Percentiles rank a stretch among this genome's conserved stretches.
These are phyloP conservation scores for Colletotrichum orbiculare DNA, from an alignment of 2,329 filamentous ascomycete genomes.

Conservation along the genomic window DNA sequence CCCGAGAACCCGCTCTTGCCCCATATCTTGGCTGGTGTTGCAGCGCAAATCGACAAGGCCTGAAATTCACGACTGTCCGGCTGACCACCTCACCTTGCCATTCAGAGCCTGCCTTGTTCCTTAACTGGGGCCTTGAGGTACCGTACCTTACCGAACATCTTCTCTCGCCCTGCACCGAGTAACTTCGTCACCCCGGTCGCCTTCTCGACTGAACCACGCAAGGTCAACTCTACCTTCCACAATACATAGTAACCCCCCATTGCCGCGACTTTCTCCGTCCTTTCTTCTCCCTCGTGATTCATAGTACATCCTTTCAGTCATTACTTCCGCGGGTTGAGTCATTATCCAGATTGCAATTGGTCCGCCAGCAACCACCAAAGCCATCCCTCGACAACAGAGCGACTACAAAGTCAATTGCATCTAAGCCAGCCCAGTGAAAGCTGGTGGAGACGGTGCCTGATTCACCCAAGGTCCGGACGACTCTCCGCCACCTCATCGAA, in stretches of 20 bases:
- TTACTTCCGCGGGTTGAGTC: conserved; percentile 1
- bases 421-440: conserved; percentile 1
- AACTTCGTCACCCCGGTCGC: conserved; percentile 28
- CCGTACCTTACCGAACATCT: too few species aligned
- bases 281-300: conserved; percentile 12
- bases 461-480: conserved; percentile 31
- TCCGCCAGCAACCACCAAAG: conserved; percentile 1
- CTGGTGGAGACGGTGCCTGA: conserved; percentile 29
- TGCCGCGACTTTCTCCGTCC: conserved; percentile 10
- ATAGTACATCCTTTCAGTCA: neutral
- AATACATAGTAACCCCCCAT: conserved; percentile 19
- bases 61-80: conserved; percentile 35
- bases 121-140: too few species aligned
- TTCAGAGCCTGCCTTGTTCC: conserved; percentile 1
- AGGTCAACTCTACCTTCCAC: conserved; percentile 20
- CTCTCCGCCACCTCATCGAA: conserved; percentile 24
- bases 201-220: conserved; percentile 10
- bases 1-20: conserved; percentile 17
- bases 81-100: conserved; percentile 19
- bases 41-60: conserved; percentile 11
- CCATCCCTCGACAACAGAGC: conserved; percentile 25
- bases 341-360: conserved; percentile 30
- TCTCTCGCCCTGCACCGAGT: neutral
- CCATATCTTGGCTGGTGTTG: conserved; percentile 2
- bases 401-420: neutral